These are phyloP conservation scores for Scytalidium sp. DNA, from an alignment of 2,329 filamentous ascomycete species.

Conservation along the genomic window DNA sequence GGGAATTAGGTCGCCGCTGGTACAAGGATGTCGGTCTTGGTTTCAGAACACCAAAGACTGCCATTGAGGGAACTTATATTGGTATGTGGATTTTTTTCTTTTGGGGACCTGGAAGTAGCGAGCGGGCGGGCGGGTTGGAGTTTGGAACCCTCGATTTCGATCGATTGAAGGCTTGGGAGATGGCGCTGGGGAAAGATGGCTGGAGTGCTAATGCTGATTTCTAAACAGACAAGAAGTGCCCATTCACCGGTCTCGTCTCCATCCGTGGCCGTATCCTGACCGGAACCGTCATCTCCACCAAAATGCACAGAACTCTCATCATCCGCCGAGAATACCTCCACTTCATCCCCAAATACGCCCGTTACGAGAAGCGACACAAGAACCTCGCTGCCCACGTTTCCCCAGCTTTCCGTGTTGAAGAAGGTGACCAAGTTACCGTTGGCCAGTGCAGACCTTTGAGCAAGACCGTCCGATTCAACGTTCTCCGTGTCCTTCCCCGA, in stretches of 20 bases:
- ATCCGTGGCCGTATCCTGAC: conserved; percentile 99
- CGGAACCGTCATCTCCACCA: conserved; percentile 98
- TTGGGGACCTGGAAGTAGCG: conserved; percentile 5
- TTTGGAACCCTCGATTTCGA: conserved; percentile 10
- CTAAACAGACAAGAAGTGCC: conserved; percentile 97
- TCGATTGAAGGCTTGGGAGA: conserved; percentile 6
- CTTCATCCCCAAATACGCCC: conserved; percentile 98
- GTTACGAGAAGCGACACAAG: conserved; percentile 99
- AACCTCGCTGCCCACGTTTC: conserved; percentile 99
- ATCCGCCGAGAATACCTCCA: conserved; percentile 99
- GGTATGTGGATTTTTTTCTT: conserved; percentile 66
- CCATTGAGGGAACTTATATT: conserved; percentile 99
- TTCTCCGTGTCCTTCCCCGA: conserved; percentile 95
- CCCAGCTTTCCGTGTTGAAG: conserved; percentile 99
- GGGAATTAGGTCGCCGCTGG: conserved; percentile 74
- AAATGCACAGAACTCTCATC: conserved; percentile 99
- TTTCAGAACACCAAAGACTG: conserved; percentile 97
- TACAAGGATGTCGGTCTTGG: conserved; percentile 99
- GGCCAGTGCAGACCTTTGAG: conserved; percentile 98
- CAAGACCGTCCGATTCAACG: conserved; percentile 99
- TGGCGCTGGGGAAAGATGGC: neutral
- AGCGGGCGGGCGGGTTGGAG: neutral
- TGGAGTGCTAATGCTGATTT: conserved; percentile 14
- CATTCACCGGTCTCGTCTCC: conserved; percentile 97
- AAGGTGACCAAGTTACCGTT: conserved; percentile 98